Evolutionary conservation across 2,329 filamentous ascomycete genomes (phyloP).

Genomic region (Penicillium sp.): DNA sequence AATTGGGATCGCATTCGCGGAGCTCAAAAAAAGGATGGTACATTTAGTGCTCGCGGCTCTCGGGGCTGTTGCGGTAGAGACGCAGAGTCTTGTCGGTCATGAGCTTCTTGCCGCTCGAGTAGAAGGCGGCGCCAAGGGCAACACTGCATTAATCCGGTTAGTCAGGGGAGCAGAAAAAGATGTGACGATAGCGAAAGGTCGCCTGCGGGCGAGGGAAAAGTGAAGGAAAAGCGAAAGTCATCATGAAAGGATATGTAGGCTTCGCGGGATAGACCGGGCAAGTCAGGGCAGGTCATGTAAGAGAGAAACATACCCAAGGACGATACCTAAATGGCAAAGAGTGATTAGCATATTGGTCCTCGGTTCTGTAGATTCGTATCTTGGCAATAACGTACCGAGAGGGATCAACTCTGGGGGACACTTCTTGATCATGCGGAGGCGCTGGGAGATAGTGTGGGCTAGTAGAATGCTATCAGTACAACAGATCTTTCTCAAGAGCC

Average conservation of each 20-base stretch:
- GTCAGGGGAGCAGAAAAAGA: slow-evolving; percentile 10
- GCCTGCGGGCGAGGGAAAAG: slow-evolving; percentile 15
- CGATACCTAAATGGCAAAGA: slow-evolving; percentile 63
- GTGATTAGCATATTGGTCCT: slow-evolving; percentile 17
- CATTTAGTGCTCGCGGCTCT: slow-evolving; percentile 43
- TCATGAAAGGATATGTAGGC: slow-evolving; percentile 15
- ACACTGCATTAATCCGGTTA: slow-evolving; percentile 45
- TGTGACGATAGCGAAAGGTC: neutral
- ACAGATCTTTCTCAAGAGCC: neutral
- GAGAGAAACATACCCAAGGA: slow-evolving; percentile 69
- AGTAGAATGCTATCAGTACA: slow-evolving; percentile 26
- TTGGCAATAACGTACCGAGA: slow-evolving; percentile 66
- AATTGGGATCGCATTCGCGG: slow-evolving; percentile 28
- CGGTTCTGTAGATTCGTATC: neutral
- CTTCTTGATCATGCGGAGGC: slow-evolving; percentile 82
- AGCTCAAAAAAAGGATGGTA: slow-evolving; percentile 36
- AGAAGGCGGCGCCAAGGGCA: slow-evolving; percentile 74
- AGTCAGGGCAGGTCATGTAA: slow-evolving; percentile 9
- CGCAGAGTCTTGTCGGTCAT: slow-evolving; percentile 88
- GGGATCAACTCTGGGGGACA: slow-evolving; percentile 93
- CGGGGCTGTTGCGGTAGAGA: slow-evolving; percentile 68
- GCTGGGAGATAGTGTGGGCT: slow-evolving; percentile 98
- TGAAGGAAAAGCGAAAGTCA: slow-evolving; percentile 15
- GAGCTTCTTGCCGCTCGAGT: slow-evolving; percentile 82
- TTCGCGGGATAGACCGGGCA: slow-evolving; percentile 11